Evolutionary conservation across 2,329 filamentous ascomycete species (phyloP).

Genomic region (Arthrobotrys iridis): DNA sequence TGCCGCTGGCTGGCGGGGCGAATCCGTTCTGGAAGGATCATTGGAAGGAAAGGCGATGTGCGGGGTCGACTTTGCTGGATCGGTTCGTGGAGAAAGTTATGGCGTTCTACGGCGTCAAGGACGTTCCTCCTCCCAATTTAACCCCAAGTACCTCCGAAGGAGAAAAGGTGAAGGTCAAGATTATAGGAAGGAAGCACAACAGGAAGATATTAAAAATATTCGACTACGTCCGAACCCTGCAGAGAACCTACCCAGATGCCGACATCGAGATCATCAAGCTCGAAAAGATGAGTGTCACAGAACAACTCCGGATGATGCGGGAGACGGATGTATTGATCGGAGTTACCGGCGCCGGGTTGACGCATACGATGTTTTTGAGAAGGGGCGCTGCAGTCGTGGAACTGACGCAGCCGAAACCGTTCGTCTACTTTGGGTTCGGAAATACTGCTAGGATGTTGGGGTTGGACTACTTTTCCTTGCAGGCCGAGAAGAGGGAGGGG

Average conservation of each 20-base stretch:
- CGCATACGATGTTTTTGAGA: constrained; percentile 57
- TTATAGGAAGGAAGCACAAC: constrained; percentile 55
- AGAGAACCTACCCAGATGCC: constrained; percentile 50
- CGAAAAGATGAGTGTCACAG: constrained; percentile 48
- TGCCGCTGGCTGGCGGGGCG: constrained; percentile 57
- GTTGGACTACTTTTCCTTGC: constrained; percentile 23
- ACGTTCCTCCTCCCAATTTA: not conserved
- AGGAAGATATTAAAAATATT: constrained; percentile 55
- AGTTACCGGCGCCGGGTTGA: constrained; percentile 57
- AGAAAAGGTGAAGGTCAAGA: constrained; percentile 53
- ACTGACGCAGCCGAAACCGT: constrained; percentile 35
- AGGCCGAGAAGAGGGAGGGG: constrained; percentile 2
- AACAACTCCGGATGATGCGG: constrained; percentile 56
- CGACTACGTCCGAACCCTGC: constrained; percentile 41
- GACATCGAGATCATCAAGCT: constrained; percentile 56
- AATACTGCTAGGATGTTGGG: constrained; percentile 21
- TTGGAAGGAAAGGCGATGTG: constrained; percentile 52
- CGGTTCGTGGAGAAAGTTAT: constrained; percentile 51
- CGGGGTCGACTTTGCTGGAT: constrained; percentile 41
- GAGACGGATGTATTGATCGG: constrained; percentile 57
- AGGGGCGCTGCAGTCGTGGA: constrained; percentile 23
- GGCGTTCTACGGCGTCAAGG: constrained; percentile 27
- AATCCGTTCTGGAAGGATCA: constrained; percentile 59
- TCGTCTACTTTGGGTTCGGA: constrained; percentile 29
- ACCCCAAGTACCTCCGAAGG: not conserved